Base-by-base conservation (phyloP, 805 yeast species). In the Metschnikowia rubicola region DNA sequence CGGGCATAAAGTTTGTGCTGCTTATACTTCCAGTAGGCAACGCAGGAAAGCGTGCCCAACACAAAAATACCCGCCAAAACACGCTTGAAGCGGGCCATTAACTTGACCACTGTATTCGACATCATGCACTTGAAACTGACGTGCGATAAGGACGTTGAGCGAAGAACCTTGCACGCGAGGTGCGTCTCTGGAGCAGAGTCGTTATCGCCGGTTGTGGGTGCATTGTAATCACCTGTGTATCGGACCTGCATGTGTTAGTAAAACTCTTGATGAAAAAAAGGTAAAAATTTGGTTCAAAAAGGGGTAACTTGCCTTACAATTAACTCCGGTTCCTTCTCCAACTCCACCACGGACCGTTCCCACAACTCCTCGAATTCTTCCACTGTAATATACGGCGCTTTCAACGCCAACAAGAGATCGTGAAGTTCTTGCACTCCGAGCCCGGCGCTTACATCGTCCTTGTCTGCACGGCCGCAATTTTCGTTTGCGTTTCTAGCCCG, bases 331-430 rank as follows among this genome's bases (percentile, higher is more conserved):
- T 84, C 86, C 46, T 71, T 74, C 52, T 80, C 79, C 52, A 88
- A 73, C 56, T 81, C 84, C 32, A 70, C 62, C 2, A 82, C 60
- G n/a, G 84, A 84, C 56, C 80, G 77, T 26, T 61, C 60, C 96
- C 96, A 89, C 49, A 86, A 73, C 48, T 80, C 85, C 54, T 85
- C 84, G 62, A 86, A 87, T 52, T 88, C 94, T 32, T 80, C 81
- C 45, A 73, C 78, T 1, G 75, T 64, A 46, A 75, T 76, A 43
- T 71, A 70, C 2, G 74, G 74, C 8, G 78, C 79, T 52, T 73
- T 71, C 65, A 73, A 64, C 21, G 66, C 54, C 40, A 71, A 62
- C 50, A 83, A 74, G 40, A 81, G 70, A 40, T 78, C 76, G 56
- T 79, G 80, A 32, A 83, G 64, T 39, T 80, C 86, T 2, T 58